Percentiles rank a stretch among this genome's conserved stretches.
Conservation (phyloP, 495 filamentous ascomycete genomes). For the Antarctomyces pellizariae region DNA sequence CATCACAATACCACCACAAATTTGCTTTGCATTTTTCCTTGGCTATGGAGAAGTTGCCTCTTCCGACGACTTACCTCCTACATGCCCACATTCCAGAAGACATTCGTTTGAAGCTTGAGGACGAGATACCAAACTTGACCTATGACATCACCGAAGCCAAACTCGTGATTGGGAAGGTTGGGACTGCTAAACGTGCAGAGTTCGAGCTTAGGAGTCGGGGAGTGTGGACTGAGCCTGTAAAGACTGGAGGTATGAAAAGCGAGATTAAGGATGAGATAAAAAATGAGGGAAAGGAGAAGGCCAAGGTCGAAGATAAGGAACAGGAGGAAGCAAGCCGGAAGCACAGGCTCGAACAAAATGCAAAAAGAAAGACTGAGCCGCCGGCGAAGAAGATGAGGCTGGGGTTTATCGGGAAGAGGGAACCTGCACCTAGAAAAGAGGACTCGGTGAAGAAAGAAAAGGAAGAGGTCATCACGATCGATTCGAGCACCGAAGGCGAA, state of each 20-base stretch:
- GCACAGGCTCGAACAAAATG: too few species aligned
- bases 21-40: too few species aligned
- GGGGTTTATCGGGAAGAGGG: constrained; percentile 2
- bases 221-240: constrained; percentile 32
- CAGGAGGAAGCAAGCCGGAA: constrained; percentile 13
- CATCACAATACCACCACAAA: too few species aligned
- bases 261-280: constrained; percentile 1
- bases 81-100: constrained; percentile 39
- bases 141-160: constrained; percentile 49
- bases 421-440: too few species aligned
- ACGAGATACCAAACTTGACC: constrained; percentile 38
- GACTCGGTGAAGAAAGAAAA: constrained; percentile 1
- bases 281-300: constrained; percentile 1
- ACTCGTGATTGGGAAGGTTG: constrained; percentile 48
- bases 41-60: too few species aligned
- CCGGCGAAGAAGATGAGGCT: constrained; percentile 1
- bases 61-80: constrained; percentile 57
- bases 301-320: constrained; percentile 16
- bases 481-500: constrained; percentile 19
- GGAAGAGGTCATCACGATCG: constrained; percentile 7
- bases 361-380: background rate
- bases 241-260: constrained; percentile 1
- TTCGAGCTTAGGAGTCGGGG: constrained; percentile 53
- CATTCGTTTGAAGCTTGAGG: constrained; percentile 36
- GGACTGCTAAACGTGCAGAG: constrained; percentile 40